Conservation (phyloP, 768 basidiomycete species). For the Boletus insuetus region DNA sequence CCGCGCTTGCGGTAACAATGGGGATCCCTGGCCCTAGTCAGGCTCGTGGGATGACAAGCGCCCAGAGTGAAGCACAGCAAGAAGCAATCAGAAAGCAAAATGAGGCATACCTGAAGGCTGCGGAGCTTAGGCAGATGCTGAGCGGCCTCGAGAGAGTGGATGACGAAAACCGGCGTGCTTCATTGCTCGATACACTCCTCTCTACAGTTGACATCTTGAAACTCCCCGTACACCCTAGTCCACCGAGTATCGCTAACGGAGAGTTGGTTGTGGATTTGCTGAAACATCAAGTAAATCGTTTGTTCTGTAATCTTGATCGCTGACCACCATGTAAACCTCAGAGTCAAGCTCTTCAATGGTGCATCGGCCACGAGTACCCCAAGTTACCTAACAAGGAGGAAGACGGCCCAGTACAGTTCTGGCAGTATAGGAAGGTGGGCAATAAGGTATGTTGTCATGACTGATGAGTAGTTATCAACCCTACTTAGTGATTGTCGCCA, state of each 20-base stretch:
- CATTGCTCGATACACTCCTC: constrained; percentile 68
- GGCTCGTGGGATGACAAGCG: constrained; percentile 1
- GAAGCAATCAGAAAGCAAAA: constrained; percentile 28
- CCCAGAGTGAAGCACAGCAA: constrained; percentile 36
- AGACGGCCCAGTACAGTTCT: constrained; percentile 85
- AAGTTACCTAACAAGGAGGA: constrained; percentile 59
- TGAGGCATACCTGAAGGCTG: constrained; percentile 57
- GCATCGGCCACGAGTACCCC: constrained; percentile 78
- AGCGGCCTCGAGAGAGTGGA: constrained; percentile 71
- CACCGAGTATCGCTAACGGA: constrained; percentile 67
- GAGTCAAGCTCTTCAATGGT: constrained; percentile 87
- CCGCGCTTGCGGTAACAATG: constrained; percentile 13
- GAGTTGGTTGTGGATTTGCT: constrained; percentile 70
- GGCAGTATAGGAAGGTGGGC: constrained; percentile 64
- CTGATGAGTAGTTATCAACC: background rate
- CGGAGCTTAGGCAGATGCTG: constrained; percentile 65
- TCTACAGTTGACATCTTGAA: constrained; percentile 67
- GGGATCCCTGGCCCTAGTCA: constrained; percentile 23
- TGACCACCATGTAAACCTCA: constrained; percentile 26
- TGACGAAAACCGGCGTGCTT: constrained; percentile 68
- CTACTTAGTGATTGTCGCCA: constrained; percentile 18
- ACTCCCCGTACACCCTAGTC: constrained; percentile 66
- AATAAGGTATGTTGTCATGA: constrained; percentile 44
- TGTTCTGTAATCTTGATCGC: background rate
- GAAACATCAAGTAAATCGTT: constrained; percentile 66